Percentiles rank a stretch among this genome's conserved stretches.
These are phyloP conservation scores for Farysia itapuensis DNA, from an alignment of 1,284 basidiomycete genomes.

Conservation along the genomic window DNA sequence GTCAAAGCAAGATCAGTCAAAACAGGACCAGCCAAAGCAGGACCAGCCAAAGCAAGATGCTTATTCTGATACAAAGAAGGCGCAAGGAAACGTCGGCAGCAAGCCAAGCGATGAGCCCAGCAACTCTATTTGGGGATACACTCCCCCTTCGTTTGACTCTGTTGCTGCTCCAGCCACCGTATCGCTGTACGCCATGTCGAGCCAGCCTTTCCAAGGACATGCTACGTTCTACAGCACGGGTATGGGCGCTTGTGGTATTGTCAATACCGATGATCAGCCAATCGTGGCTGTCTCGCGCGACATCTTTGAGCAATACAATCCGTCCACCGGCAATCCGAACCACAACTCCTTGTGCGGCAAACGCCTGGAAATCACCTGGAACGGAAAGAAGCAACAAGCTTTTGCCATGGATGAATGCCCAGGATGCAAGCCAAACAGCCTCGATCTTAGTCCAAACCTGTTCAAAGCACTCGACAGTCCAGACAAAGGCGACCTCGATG, in stretches of 20 bases:
- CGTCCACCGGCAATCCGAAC: slow-evolving; percentile 18
- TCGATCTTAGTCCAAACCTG: slow-evolving; percentile 75
- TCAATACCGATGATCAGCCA: slow-evolving; percentile 14
- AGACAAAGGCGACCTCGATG: slow-evolving; percentile 35
- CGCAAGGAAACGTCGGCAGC: neutral
- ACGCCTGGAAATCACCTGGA: slow-evolving; percentile 68
- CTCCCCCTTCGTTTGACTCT: slow-evolving; percentile 8
- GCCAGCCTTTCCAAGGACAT: slow-evolving; percentile 10
- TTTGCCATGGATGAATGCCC: slow-evolving; percentile 72
- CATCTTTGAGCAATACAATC: slow-evolving; percentile 39
- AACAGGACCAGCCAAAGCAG: neutral
- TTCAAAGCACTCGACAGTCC: slow-evolving; percentile 63
- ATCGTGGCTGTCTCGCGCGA: slow-evolving; percentile 40
- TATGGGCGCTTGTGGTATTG: slow-evolving; percentile 29
- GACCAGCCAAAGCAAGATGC: neutral
- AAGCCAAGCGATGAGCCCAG: neutral
- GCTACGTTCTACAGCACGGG: slow-evolving; percentile 35
- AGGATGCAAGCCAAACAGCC: slow-evolving; percentile 70
- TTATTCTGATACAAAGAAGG: neutral
- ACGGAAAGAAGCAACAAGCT: slow-evolving; percentile 64
- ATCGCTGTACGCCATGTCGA: slow-evolving; percentile 7
- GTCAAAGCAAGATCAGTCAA: neutral
- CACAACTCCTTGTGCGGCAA: slow-evolving; percentile 64
- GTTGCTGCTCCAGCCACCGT: slow-evolving; percentile 4
- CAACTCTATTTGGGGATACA: slow-evolving; percentile 5